Base-by-base conservation (phyloP, 1,284 basidiomycete genomes). In the Omphalotus olearius region DNA sequence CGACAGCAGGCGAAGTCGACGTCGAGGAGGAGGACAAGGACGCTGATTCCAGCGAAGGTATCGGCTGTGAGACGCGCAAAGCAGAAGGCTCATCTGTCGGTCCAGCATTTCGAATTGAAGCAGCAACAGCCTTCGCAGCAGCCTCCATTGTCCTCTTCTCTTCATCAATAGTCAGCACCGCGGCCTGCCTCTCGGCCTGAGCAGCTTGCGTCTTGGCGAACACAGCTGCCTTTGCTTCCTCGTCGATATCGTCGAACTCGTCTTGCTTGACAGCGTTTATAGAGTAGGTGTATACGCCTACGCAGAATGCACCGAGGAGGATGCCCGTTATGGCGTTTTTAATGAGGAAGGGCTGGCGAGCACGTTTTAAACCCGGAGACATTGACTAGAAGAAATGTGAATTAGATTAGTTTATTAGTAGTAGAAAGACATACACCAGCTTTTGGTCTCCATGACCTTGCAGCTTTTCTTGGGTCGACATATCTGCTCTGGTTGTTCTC, bases 231-330 rank as follows among this genome's bases (percentile, higher is more conserved):
- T 70, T 71, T 39, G 83, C 88, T 64, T 88, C 85, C 57, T 88
- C 85, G 61, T 91, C 89, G 36, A 90, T 76, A 62, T 91, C 88
- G 55, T 85, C 88, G 65, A 96, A 96, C 53, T 88, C 85, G 63
- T 97, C 94, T 65, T 97, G 93, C 66, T 89, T 92, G 53, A 97
- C 93, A 10, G 93, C 93, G 39, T 83, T 81, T 65, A 98, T 95
- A 13, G 93, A 95, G 70, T 98, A 98, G 7, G 83, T 79, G 82
- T 93, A 98, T 14, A 97, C 85, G 42, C 85, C 84, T n/a, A 83
- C 79, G 26, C 83, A 84, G 66, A 98, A 96, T 1, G 79, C 76
- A 40, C 83, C 76, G 52, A 98, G 79, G 3, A 75, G 64, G 37
- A 83, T 58, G 4, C 94, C 95, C 0, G 90, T 92, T 43, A 96